A percentile compares a stretch with the other conserved stretches of the same genome.
Evolutionary conservation across 164 flowering plant species (phyloP).

Genomic region (Chimonanthus salicifolius): DNA sequence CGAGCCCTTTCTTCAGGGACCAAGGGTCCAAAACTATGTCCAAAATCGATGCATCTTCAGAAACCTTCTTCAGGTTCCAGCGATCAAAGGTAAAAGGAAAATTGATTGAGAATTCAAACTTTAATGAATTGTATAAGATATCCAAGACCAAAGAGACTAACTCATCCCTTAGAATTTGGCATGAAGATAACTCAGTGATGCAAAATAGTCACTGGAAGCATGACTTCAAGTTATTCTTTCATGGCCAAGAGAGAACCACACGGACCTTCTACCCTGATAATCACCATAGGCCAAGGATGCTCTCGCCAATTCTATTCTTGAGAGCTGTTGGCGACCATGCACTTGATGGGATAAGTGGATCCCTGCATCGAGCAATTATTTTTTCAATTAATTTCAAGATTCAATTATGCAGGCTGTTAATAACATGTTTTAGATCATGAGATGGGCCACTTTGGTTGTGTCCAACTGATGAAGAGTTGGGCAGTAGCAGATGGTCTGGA

Average conservation of each 20-base stretch:
- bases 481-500: not conserved
- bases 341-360: too few species aligned
- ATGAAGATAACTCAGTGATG: not conserved
- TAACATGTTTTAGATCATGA: not conserved
- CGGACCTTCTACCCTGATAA: too few species aligned
- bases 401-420: not conserved
- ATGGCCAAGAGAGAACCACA: too few species aligned
- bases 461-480: not conserved
- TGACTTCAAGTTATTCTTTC: too few species aligned
- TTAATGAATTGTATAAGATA: too few species aligned
- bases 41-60: slow-evolving; percentile 48
- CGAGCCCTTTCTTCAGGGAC: slow-evolving; percentile 56
- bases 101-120: not conserved
- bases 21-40: slow-evolving; percentile 55
- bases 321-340: too few species aligned
- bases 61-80: slow-evolving; percentile 75
- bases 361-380: not conserved
- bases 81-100: slow-evolving; percentile 48
- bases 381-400: not conserved
- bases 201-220: not conserved
- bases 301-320: too few species aligned
- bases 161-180: not conserved
- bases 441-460: not conserved
- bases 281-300: too few species aligned
- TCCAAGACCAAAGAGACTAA: not conserved